Percentiles rank a stretch among this genome's conserved stretches.
These are phyloP conservation scores for Arthrobotrys musiformis DNA, from an alignment of 2,329 filamentous ascomycete genomes.

Conservation along the genomic window DNA sequence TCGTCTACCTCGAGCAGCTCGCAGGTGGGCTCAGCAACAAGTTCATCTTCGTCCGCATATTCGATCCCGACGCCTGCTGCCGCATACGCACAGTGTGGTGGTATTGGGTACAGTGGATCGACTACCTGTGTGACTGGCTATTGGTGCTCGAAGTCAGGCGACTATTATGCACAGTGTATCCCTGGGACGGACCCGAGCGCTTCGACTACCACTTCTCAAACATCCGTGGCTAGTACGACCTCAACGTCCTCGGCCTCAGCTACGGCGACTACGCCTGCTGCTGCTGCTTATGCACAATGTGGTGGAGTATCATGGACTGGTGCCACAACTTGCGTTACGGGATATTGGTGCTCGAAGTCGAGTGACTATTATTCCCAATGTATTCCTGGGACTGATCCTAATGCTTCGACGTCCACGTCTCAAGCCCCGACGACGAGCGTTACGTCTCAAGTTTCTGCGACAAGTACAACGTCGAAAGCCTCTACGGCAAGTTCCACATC, in stretches of 20 bases:
- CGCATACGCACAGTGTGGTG: slow-evolving; percentile 60
- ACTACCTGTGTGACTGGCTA: slow-evolving; percentile 56
- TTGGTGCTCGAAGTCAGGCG: slow-evolving; percentile 49
- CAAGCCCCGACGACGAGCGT: not conserved
- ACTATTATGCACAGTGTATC: slow-evolving; percentile 57
- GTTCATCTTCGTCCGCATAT: not conserved
- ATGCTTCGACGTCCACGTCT: not conserved
- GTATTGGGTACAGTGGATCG: slow-evolving; percentile 48
- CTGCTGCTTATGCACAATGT: slow-evolving; percentile 27
- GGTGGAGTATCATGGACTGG: slow-evolving; percentile 13
- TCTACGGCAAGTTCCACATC: not conserved
- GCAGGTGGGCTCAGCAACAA: not conserved
- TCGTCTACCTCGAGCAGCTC: not conserved
- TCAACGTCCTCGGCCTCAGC: not conserved
- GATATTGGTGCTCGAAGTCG: slow-evolving; percentile 12
- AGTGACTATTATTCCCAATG: slow-evolving; percentile 32
- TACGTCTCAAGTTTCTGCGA: not conserved
- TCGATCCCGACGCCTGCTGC: not conserved
- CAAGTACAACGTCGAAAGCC: not conserved
- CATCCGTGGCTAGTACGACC: not conserved
- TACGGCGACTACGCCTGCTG: not conserved
- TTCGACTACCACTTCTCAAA: not conserved
- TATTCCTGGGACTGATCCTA: slow-evolving; percentile 13
- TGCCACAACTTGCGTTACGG: slow-evolving; percentile 2
- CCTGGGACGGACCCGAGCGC: slow-evolving; percentile 8